Conservation (phyloP, 31 red algal genomes). For the Bonnemaisonia californica region DNA sequence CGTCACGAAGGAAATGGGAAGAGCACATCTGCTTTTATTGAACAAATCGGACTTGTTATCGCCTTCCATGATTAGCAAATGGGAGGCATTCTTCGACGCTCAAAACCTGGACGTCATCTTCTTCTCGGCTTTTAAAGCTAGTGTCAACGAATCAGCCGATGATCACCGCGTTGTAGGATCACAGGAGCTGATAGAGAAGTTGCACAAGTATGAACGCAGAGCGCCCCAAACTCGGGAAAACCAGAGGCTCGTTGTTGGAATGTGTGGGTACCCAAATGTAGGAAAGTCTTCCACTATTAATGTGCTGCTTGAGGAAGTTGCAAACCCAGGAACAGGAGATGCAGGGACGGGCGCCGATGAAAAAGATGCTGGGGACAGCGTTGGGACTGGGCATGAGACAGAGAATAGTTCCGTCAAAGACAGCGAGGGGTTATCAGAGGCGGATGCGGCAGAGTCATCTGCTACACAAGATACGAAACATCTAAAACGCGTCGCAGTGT, state of each 20-base stretch:
- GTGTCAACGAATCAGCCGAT: conserved; percentile 37
- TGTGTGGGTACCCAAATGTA: conserved; percentile 96
- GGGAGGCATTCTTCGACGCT: conserved; percentile 64
- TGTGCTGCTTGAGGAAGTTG: conserved; percentile 53
- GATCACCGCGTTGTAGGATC: conserved; percentile 33
- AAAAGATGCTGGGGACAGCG: neutral
- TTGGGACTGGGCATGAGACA: neutral
- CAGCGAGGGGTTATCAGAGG: neutral
- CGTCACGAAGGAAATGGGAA: conserved; percentile 51
- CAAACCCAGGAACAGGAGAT: neutral
- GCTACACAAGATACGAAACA: conserved; percentile 13
- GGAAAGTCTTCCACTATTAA: conserved; percentile 96
- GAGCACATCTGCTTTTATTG: conserved; percentile 61
- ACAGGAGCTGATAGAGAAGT: conserved; percentile 32
- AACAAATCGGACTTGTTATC: conserved; percentile 93
- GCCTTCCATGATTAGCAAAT: conserved; percentile 40
- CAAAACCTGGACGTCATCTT: conserved; percentile 48
- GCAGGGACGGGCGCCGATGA: neutral
- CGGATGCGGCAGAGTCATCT: neutral
- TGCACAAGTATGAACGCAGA: conserved; percentile 31
- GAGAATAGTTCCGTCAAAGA: neutral
- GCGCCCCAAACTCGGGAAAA: conserved; percentile 37
- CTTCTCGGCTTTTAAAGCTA: conserved; percentile 85
- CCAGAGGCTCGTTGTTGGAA: conserved; percentile 71
- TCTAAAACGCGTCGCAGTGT: conserved; percentile 80